phyloP scores from a whole-genome alignment of 208 protist genomes.

The Wallacemonas collosoma region DNA sequence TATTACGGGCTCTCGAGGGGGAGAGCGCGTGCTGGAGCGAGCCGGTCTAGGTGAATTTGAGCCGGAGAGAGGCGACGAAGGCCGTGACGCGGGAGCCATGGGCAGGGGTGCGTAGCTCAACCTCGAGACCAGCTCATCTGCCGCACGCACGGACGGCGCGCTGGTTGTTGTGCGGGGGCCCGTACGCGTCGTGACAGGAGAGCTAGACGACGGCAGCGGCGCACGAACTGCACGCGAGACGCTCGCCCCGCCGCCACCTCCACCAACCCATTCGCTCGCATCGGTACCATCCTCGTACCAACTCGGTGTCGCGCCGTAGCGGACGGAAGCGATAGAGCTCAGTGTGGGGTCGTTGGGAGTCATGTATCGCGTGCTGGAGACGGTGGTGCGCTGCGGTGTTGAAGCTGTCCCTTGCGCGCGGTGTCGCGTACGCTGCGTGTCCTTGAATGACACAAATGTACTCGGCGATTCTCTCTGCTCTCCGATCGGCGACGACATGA shows the following conservation, averaged over 20 bases:
- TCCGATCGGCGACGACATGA: background rate
- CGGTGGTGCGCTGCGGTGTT: background rate
- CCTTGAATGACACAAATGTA: background rate
- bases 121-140: too few relatives aligned
- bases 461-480: background rate
- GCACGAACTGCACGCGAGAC: background rate
- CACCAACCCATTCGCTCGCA: conserved; percentile 7
- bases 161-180: too few relatives aligned
- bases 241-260: conserved; percentile 3
- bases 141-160: too few relatives aligned
- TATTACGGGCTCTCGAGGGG: background rate
- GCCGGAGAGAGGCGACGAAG: background rate
- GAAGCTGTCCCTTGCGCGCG: background rate
- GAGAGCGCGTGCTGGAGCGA: conserved; percentile 6
- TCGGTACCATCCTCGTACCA: background rate
- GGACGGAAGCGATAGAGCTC: background rate
- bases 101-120: background rate
- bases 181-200: too few relatives aligned
- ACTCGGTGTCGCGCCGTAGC: conserved; percentile 1
- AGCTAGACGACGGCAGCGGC: background rate
- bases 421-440: background rate
- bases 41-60: background rate
- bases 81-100: background rate
- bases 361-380: background rate
- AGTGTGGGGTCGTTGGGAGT: conserved; percentile 7